Percentiles rank a stretch among this genome's conserved stretches.
Evolutionary conservation across 2,329 filamentous ascomycete species (phyloP).

Genomic region (Laburnicola sp.): DNA sequence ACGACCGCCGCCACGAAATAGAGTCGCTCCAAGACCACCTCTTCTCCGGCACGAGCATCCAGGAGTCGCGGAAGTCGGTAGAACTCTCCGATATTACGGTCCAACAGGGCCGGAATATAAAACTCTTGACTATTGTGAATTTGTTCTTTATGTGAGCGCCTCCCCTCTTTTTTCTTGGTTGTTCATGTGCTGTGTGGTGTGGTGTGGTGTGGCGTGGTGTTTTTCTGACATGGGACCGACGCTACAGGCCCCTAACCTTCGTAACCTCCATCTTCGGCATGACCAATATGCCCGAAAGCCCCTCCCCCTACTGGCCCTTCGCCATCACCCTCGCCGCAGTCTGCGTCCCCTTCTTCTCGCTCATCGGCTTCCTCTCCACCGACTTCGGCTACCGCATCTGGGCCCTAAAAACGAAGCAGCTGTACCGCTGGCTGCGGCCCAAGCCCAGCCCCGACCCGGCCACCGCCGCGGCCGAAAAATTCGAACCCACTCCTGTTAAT

Average conservation of each 20-base stretch:
- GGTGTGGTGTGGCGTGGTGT: no score
- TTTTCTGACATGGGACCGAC: background rate
- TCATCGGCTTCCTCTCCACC: slow-evolving; percentile 51
- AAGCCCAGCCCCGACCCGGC: slow-evolving; percentile 13
- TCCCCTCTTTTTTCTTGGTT: background rate
- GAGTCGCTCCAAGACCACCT: slow-evolving; percentile 62
- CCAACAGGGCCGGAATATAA: slow-evolving; percentile 64
- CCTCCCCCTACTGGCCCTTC: slow-evolving; percentile 44
- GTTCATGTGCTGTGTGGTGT: no score
- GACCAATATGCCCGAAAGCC: slow-evolving; percentile 50
- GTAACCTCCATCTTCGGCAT: slow-evolving; percentile 63
- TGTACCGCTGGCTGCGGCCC: slow-evolving; percentile 33
- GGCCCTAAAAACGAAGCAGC: slow-evolving; percentile 33
- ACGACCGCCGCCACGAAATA: slow-evolving; percentile 59
- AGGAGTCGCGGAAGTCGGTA: slow-evolving; percentile 63
- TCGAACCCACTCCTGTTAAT: slow-evolving; percentile 16
- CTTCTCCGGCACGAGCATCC: slow-evolving; percentile 65
- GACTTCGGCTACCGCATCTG: slow-evolving; percentile 46
- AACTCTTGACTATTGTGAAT: slow-evolving; percentile 60
- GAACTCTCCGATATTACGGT: slow-evolving; percentile 57
- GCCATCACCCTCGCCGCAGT: slow-evolving; percentile 48
- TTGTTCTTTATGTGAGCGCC: slow-evolving; percentile 57
- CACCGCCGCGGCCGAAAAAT: slow-evolving; percentile 13
- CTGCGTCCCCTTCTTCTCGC: slow-evolving; percentile 52
- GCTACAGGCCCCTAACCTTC: slow-evolving; percentile 57